Conservation (phyloP, 2,329 filamentous ascomycete species). For the Alternaria gansuensis region DNA sequence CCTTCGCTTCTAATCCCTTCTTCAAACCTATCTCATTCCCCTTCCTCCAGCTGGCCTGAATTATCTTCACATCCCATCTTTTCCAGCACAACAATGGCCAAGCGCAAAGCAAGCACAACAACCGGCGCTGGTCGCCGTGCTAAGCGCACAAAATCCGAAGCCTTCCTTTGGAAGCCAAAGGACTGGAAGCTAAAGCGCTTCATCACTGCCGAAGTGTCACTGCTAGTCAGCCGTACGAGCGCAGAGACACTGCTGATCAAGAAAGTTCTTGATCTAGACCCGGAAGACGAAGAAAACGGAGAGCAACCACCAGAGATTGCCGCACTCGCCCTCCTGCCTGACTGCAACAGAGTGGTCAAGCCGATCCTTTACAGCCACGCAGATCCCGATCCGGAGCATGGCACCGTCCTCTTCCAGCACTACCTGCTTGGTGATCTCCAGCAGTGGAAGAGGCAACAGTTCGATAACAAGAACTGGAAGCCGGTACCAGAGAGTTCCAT, state of each 20-base stretch:
- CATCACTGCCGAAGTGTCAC: not conserved
- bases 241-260: constrained; percentile 27
- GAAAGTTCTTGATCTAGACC: constrained; percentile 25
- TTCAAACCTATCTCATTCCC: not conserved
- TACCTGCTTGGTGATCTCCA: constrained; percentile 36
- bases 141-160: not conserved
- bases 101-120: constrained; percentile 12
- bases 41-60: constrained; percentile 2
- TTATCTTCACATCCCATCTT: not conserved
- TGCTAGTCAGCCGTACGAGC: constrained; percentile 19
- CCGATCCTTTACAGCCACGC: constrained; percentile 20
- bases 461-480: constrained; percentile 26
- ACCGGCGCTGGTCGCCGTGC: not conserved
- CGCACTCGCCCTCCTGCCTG: constrained; percentile 23
- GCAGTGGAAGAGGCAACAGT: constrained; percentile 29
- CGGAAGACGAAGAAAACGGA: constrained; percentile 2
- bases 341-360: constrained; percentile 34
- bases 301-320: constrained; percentile 26
- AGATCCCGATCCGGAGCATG: constrained; percentile 17
- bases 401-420: constrained; percentile 32
- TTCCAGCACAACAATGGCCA: constrained; percentile 9
- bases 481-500: constrained; percentile 40
- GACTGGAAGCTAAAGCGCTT: constrained; percentile 11
- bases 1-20: not conserved
- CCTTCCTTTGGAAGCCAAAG: constrained; percentile 19